These are phyloP conservation scores for Acanthochlamys bracteata DNA, from an alignment of 106 monocot genomes.

Conservation along the genomic window DNA sequence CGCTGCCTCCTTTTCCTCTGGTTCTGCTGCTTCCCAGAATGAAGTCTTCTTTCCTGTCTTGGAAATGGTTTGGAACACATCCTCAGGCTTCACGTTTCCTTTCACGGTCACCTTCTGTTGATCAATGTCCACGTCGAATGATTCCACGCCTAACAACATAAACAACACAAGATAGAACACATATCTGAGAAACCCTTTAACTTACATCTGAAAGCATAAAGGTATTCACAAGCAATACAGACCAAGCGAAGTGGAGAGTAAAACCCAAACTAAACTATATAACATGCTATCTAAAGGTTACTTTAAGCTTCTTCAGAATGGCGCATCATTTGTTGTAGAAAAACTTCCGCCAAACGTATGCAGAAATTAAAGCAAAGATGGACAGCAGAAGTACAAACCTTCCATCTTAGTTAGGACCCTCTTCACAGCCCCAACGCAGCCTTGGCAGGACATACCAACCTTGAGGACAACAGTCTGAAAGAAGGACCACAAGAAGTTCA, in stretches of 20 bases:
- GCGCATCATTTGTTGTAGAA: no score
- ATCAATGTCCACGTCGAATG: conserved; percentile 8
- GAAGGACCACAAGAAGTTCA: background rate
- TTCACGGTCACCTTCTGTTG: conserved; percentile 9
- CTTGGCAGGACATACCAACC: conserved; percentile 84
- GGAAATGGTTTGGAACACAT: conserved; percentile 7
- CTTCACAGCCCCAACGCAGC: conserved; percentile 84
- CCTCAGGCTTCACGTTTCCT: conserved; percentile 9
- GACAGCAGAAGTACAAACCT: conserved; percentile 25
- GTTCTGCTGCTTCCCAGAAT: conserved; percentile 6
- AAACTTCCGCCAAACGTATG: no score
- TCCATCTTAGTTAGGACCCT: conserved; percentile 85
- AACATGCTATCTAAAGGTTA: no score
- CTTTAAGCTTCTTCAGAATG: no score
- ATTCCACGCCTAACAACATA: conserved; percentile 3
- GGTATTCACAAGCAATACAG: no score
- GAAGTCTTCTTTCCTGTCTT: conserved; percentile 12
- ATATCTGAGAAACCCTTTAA: background rate
- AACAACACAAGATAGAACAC: background rate
- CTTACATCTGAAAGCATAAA: background rate
- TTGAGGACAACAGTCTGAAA: conserved; percentile 70
- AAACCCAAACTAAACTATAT: no score
- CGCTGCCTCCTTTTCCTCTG: background rate
- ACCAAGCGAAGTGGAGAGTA: no score
- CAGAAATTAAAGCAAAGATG: background rate